Percentiles rank a stretch among this genome's conserved stretches.
phyloP scores from a whole-genome alignment of 129 eudicot species.

The Tagetes patula region DNA sequence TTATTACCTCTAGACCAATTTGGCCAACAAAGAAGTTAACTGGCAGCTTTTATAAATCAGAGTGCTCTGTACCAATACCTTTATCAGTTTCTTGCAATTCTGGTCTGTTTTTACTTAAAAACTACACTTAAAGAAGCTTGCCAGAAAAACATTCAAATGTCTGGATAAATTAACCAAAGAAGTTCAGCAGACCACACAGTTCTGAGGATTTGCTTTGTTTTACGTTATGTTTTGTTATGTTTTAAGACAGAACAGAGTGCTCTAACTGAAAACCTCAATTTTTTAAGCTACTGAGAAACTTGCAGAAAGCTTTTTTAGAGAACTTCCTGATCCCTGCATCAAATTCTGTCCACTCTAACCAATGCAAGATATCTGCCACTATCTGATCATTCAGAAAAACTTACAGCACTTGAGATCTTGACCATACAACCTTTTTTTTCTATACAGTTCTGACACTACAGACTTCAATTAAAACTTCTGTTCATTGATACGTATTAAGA shows the following conservation, averaged over 20 bases:
- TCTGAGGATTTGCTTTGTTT: constrained; percentile 24
- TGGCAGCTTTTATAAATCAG: constrained; percentile 13
- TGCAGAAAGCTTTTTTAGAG: neutral
- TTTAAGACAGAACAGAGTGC: constrained; percentile 5
- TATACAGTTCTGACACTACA: constrained; percentile 9
- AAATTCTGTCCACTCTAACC: constrained; percentile 18
- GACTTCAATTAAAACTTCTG: constrained; percentile 7
- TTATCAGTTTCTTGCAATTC: constrained; percentile 19
- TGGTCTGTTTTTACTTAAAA: constrained; percentile 6
- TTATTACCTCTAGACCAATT: constrained; percentile 31
- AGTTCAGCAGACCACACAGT: constrained; percentile 23
- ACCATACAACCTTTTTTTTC: constrained; percentile 3
- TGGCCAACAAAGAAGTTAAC: constrained; percentile 32
- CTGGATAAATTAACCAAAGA: constrained; percentile 29
- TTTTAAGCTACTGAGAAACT: neutral
- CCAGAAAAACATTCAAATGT: constrained; percentile 23
- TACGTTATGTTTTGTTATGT: constrained; percentile 15
- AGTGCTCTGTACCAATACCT: constrained; percentile 22
- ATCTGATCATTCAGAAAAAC: constrained; percentile 18
- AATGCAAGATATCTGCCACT: constrained; percentile 14
- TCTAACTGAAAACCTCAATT: neutral
- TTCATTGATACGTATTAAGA: neutral
- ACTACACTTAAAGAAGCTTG: constrained; percentile 11
- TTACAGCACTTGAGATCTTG: constrained; percentile 7
- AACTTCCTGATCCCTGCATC: constrained; percentile 9